Evolutionary conservation across 2,329 filamentous ascomycete species (phyloP).

Genomic region (Huntiella abstrusa): DNA sequence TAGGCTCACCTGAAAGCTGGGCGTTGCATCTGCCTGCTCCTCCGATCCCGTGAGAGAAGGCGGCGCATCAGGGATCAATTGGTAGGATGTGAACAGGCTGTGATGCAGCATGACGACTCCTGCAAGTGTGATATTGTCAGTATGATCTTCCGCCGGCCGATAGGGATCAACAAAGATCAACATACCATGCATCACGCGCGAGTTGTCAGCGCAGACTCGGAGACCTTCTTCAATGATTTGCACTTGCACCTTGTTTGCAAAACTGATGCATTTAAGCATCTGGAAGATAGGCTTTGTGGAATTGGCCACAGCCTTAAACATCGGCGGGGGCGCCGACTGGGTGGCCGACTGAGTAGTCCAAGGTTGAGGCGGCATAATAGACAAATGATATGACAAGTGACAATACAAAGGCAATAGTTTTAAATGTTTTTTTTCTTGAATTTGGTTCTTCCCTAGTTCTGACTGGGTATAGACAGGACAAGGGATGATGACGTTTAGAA

Average conservation of each 20-base stretch:
- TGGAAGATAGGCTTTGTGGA: constrained; percentile 59
- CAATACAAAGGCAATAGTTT: background rate
- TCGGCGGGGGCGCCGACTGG: constrained; percentile 19
- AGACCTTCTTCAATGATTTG: constrained; percentile 74
- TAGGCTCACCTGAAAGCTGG: constrained; percentile 74
- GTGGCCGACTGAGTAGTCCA: background rate
- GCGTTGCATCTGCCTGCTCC: constrained; percentile 20
- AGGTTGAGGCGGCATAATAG: constrained; percentile 16
- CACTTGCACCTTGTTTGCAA: constrained; percentile 37
- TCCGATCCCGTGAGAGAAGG: constrained; percentile 14
- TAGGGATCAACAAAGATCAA: background rate
- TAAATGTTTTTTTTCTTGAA: constrained; percentile 1
- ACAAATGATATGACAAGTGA: background rate
- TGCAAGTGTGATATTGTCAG: constrained; percentile 11
- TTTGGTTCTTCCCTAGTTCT: too few relatives aligned
- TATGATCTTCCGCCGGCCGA: background rate
- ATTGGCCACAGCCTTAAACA: constrained; percentile 59
- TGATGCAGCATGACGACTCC: constrained; percentile 63
- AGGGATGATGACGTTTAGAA: background rate
- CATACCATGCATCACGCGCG: constrained; percentile 76
- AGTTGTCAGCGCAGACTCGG: constrained; percentile 73
- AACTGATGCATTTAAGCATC: constrained; percentile 38
- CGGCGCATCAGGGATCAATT: constrained; percentile 35
- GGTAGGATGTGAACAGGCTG: constrained; percentile 71
- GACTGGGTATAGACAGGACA: background rate